phyloP scores from a whole-genome alignment of 106 monocot genomes.

The Phalaenopsis aphrodite region DNA sequence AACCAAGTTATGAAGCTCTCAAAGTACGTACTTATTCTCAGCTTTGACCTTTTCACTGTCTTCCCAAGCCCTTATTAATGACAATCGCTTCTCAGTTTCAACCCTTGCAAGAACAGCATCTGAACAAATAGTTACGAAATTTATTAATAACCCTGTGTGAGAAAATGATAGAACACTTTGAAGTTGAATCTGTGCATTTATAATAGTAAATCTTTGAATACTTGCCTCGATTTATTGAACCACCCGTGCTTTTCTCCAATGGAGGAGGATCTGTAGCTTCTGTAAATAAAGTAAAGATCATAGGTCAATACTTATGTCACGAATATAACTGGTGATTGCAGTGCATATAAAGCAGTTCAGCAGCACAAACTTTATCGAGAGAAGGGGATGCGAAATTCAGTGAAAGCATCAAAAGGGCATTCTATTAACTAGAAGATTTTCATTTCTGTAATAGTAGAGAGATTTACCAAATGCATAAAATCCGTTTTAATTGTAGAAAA shows the following conservation, averaged over 20 bases:
- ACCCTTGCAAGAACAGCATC: conserved; percentile 49
- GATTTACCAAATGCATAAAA: too few relatives aligned
- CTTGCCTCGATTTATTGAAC: conserved; percentile 48
- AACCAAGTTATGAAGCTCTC: background rate
- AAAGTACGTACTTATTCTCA: conserved; percentile 47
- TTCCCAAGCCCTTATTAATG: conserved; percentile 61
- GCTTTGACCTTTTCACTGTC: conserved; percentile 60
- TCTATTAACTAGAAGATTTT: background rate
- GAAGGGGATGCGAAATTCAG: too few relatives aligned
- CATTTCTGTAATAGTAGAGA: background rate
- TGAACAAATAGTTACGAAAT: background rate
- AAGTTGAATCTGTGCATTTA: background rate
- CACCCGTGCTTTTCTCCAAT: conserved; percentile 26
- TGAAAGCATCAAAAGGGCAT: background rate
- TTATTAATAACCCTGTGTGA: background rate
- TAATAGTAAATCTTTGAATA: background rate
- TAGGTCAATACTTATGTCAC: too few relatives aligned
- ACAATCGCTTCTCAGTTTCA: conserved; percentile 47
- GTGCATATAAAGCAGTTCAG: too few relatives aligned
- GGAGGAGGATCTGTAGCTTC: conserved; percentile 19
- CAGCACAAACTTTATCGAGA: too few relatives aligned
- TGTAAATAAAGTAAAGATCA: conserved; percentile 2
- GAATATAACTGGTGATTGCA: too few relatives aligned
- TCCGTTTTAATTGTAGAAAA: background rate
- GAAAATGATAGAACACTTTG: background rate